These are phyloP conservation scores for Colletotrichum aenigma DNA, from an alignment of 2,329 filamentous ascomycete genomes.

Conservation along the genomic window DNA sequence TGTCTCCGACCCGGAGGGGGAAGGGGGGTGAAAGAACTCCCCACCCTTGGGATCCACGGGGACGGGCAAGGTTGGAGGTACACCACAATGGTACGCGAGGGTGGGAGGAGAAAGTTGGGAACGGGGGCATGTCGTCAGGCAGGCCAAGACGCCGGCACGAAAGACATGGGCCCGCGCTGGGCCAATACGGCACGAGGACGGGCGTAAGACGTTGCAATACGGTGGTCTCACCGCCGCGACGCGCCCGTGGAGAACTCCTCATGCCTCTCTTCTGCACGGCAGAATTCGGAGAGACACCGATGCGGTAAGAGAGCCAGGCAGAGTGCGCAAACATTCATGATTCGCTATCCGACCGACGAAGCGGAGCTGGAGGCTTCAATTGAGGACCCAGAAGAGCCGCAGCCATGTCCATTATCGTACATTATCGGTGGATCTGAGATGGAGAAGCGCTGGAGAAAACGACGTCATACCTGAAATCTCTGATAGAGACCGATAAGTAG, in stretches of 20 bases:
- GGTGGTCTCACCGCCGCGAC: slow-evolving; percentile 15
- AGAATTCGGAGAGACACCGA: slow-evolving; percentile 19
- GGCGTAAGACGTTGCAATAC: background rate
- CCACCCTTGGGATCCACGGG: slow-evolving; percentile 4
- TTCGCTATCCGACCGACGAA: background rate
- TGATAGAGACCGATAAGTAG: slow-evolving; percentile 8
- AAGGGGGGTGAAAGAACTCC: background rate
- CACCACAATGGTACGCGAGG: background rate
- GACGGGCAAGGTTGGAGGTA: background rate
- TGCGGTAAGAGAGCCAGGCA: background rate
- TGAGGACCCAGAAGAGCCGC: slow-evolving; percentile 8
- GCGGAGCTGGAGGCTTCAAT: background rate
- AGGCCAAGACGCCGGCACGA: slow-evolving; percentile 5
- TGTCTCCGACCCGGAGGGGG: background rate
- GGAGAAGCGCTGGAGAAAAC: slow-evolving; percentile 4
- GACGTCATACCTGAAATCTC: slow-evolving; percentile 15
- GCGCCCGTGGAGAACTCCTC: slow-evolving; percentile 6
- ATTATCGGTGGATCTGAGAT: slow-evolving; percentile 13
- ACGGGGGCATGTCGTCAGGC: slow-evolving; percentile 11
- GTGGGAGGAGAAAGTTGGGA: background rate
- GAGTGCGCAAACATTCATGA: background rate
- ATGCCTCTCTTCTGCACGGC: background rate
- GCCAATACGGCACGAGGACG: slow-evolving; percentile 13
- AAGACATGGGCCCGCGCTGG: background rate
- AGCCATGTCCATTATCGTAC: slow-evolving; percentile 4